Evolutionary conservation across 306 rosid genomes (phyloP), one percentile per base, ranked within the genome.

Genomic region (Castanospermum australe): DNA sequence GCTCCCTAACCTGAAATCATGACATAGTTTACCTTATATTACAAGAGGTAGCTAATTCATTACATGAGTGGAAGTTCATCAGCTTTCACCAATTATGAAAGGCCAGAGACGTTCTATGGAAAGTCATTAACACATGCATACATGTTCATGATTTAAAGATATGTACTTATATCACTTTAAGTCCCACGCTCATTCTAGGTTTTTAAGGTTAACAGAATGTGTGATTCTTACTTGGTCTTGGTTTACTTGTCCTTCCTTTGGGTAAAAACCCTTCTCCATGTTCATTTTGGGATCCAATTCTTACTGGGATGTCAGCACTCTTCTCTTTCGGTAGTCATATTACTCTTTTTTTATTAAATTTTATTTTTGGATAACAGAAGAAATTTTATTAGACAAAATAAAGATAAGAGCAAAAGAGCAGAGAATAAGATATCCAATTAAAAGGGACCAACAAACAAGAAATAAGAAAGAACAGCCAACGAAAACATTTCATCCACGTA

Each of bases 1-100:
- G 89, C 89, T 95, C 99, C 64, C 99, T 93, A 81, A 91, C 94
- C 99, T 95, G 93, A 75, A 84, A 87, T 71, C 36, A 79, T 57
- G 38, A 62, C 61, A 71, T 41, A 51, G 32, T 48, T 75, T 55
- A 73, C 55, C 54, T 65, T 67, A 18, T 62, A 71, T 80, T 57
- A 71, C 67, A 78, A 50, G 48, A 55, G 17, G 5, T 25, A 67
- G 71, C 41, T 76, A 73, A 69, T 82, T 80, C 61, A 64, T 52
- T 65, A 67, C 32, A 81, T 8, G 0, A 52, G 45, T 17, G 54
- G 28, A 64, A 71, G 32, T 75, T 81, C 65, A 60, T 81, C 59
- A 55, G 62, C 71, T 48, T 78, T 62, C 20, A 25, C 63, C 54
- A 47, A 70, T 39, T 59, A 47, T 77, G 51, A 54, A 81, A 36